phyloP scores from a whole-genome alignment of 805 yeast genomes.

The Schwanniomyces polymorphus region DNA sequence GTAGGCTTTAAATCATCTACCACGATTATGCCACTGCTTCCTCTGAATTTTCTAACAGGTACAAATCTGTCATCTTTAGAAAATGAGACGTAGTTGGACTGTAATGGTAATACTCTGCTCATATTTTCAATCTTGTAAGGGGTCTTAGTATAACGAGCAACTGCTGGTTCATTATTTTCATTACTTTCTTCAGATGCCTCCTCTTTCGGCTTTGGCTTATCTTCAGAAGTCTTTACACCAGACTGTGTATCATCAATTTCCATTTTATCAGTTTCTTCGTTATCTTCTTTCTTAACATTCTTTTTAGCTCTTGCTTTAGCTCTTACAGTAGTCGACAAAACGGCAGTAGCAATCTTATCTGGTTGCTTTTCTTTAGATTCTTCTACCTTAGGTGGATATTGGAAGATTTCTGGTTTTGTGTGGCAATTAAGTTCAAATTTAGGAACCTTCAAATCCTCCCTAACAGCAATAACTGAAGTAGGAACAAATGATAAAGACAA shows the following conservation, averaged over 20 bases:
- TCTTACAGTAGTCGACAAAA: constrained; percentile 86
- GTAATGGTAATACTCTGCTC: constrained; percentile 88
- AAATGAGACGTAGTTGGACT: constrained; percentile 80
- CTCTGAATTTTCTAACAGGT: constrained; percentile 80
- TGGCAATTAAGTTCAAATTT: constrained; percentile 79
- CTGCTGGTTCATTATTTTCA: constrained; percentile 28
- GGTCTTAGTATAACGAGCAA: constrained; percentile 56
- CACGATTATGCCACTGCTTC: constrained; percentile 67
- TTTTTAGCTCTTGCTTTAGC: constrained; percentile 92
- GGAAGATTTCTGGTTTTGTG: constrained; percentile 75
- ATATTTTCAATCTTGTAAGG: constrained; percentile 75
- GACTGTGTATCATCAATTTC: constrained; percentile 33
- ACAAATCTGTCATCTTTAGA: constrained; percentile 70
- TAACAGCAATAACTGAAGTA: constrained; percentile 82
- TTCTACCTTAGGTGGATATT: constrained; percentile 86
- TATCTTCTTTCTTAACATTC: constrained; percentile 52
- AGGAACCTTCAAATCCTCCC: constrained; percentile 81
- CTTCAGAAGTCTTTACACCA: constrained; percentile 12
- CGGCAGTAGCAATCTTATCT: constrained; percentile 90
- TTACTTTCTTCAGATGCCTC: constrained; percentile 35
- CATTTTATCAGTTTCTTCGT: constrained; percentile 35
- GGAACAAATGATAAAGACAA: constrained; percentile 89
- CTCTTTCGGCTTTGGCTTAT: constrained; percentile 13
- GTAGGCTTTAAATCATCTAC: constrained; percentile 62
- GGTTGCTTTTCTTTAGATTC: constrained; percentile 78